Percentiles rank a stretch among this genome's conserved stretches.
Conservation (phyloP, 2,329 filamentous ascomycete genomes). For the Botrytis squamosa region DNA sequence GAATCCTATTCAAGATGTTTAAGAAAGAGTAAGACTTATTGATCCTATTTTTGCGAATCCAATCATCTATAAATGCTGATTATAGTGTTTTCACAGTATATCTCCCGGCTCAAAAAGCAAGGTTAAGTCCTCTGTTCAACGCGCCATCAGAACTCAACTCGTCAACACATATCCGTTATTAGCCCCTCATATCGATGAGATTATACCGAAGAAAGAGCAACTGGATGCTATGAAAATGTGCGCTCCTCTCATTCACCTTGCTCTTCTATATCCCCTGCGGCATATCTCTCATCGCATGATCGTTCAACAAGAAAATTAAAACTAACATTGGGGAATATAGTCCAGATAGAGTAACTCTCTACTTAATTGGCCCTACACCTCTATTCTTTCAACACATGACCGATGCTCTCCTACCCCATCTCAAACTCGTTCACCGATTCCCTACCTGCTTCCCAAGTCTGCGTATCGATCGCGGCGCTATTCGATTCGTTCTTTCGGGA, state of each 20-base stretch:
- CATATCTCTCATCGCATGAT: neutral
- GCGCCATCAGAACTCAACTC: slow-evolving; percentile 78
- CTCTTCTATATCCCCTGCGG: neutral
- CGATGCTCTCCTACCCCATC: slow-evolving; percentile 79
- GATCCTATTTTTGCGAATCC: no score
- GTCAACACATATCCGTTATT: slow-evolving; percentile 83
- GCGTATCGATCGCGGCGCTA: slow-evolving; percentile 91
- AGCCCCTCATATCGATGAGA: slow-evolving; percentile 84
- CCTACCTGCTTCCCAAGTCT: slow-evolving; percentile 79
- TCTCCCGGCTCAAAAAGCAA: slow-evolving; percentile 81
- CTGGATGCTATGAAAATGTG: slow-evolving; percentile 86
- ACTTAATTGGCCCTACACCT: slow-evolving; percentile 73
- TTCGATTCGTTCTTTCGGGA: slow-evolving; percentile 91
- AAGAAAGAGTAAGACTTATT: slow-evolving; percentile 75
- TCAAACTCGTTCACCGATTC: slow-evolving; percentile 86
- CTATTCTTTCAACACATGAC: slow-evolving; percentile 86
- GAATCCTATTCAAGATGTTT: slow-evolving; percentile 63
- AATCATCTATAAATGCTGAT: slow-evolving; percentile 25
- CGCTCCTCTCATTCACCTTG: slow-evolving; percentile 25
- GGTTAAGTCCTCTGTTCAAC: slow-evolving; percentile 95
- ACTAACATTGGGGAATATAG: slow-evolving; percentile 40
- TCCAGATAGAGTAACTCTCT: slow-evolving; percentile 85
- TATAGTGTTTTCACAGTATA: slow-evolving; percentile 54
- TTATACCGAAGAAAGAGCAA: slow-evolving; percentile 92
- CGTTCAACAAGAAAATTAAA: neutral